Conservation (phyloP, 768 basidiomycete genomes). For the Favolaschia claudopus region DNA sequence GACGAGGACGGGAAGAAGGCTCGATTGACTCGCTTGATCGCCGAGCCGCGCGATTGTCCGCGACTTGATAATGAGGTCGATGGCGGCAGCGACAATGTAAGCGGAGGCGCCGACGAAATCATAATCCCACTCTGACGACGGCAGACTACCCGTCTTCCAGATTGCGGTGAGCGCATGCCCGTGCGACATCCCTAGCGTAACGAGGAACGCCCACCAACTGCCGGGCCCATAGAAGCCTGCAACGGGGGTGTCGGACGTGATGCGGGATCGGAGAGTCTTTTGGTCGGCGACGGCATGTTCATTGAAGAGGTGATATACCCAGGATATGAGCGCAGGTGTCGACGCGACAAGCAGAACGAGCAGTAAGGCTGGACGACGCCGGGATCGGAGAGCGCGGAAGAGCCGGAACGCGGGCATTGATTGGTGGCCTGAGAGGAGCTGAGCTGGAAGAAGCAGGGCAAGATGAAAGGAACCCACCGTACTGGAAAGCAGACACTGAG, state of each 20-base stretch:
- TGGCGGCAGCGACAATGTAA: background rate
- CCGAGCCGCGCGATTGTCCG: background rate
- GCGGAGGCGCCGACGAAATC: background rate
- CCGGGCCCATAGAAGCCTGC: conserved; percentile 3
- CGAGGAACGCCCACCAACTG: conserved; percentile 5
- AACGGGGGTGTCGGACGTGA: background rate
- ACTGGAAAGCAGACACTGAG: no score
- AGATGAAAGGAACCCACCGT: no score
- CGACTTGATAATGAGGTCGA: background rate
- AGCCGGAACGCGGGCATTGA: no score
- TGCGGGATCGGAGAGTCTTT: background rate
- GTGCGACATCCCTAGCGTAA: conserved; percentile 3
- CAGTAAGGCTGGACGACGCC: no score
- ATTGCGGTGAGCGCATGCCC: background rate
- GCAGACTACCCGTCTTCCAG: background rate
- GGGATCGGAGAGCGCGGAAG: no score
- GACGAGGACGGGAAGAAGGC: background rate
- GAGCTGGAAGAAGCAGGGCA: no score
- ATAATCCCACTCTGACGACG: background rate
- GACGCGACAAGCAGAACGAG: no score
- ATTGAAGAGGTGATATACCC: no score
- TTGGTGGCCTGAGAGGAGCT: no score
- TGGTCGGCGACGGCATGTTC: no score
- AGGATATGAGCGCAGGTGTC: no score
- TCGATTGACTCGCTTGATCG: background rate